Conservation (phyloP, 2,329 filamentous ascomycete species). For the Alternaria viburni region DNA sequence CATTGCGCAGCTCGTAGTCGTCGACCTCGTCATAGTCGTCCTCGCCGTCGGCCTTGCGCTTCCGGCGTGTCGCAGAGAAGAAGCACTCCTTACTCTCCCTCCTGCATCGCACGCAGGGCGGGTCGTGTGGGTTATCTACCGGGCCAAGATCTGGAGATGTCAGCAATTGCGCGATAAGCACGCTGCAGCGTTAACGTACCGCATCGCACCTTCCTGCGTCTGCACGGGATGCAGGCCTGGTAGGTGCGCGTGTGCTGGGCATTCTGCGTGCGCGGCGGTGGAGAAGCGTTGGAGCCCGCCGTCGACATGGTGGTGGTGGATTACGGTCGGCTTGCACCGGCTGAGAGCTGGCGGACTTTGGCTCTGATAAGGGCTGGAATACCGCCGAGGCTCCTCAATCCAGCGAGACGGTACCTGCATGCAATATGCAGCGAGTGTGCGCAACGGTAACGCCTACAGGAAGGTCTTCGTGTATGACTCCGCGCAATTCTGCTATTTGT, state of each 20-base stretch:
- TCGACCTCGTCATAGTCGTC: slow-evolving; percentile 53
- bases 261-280: slow-evolving; percentile 22
- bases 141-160: slow-evolving; percentile 37
- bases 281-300: slow-evolving; percentile 31
- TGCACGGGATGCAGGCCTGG: slow-evolving; percentile 61
- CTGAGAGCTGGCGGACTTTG: slow-evolving; percentile 15
- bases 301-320: slow-evolving; percentile 26
- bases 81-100: slow-evolving; percentile 96
- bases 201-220: slow-evolving; percentile 64
- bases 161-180: not conserved
- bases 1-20: slow-evolving; percentile 76
- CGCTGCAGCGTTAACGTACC: slow-evolving; percentile 44
- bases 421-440: slow-evolving; percentile 6
- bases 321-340: slow-evolving; percentile 23
- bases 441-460: slow-evolving; percentile 18
- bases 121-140: slow-evolving; percentile 92
- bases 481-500: slow-evolving; percentile 4
- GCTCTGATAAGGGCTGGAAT: slow-evolving; percentile 7
- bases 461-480: slow-evolving; percentile 12
- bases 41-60: slow-evolving; percentile 72
- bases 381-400: slow-evolving; percentile 2
- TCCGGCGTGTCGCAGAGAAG: slow-evolving; percentile 92
- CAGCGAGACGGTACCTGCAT: slow-evolving; percentile 19
- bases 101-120: slow-evolving; percentile 90
- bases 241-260: slow-evolving; percentile 47